Base-by-base conservation (phyloP, 179 eudicot genomes). In the Nepenthes alata region DNA sequence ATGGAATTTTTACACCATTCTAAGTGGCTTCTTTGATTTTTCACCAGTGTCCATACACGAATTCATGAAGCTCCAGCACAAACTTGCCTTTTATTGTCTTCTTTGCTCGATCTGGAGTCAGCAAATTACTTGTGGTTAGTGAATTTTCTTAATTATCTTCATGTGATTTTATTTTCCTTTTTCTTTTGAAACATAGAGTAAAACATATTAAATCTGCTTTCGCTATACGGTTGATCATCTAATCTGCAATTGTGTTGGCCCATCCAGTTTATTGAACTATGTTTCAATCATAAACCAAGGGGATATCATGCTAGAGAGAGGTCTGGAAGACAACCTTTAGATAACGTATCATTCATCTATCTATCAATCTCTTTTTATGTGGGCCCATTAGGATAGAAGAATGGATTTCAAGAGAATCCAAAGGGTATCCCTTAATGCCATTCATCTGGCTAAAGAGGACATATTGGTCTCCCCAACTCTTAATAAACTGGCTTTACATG, bases 101-200 rank as follows among this genome's bases (percentile, higher is more conserved):
- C 47, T 82, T 63, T 55, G 70, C 74, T 64, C 77, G 65, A 58
- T 74, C 57, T 72, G 66, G 76, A 53, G 75, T 74, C 82, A 70
- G 67, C 76, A 73, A 13, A 69, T 62, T 65, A 63, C 66, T 61
- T 85, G 90, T 70, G 96, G 96, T 90, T 55, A 79, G 95, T 77
- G 7, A 8, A 4, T 2, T 35, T 55, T 52, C 49, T 9, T 52
- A 35, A 12, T 12, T 39, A 35, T 47, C 56, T 13, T 12, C 5
- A 34, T 45, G 16, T 9, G 34, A 11, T 13, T 35, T 49, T 50
- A 12, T 36, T 3, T 49, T 62, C 14, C 53, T 44, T 35, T 44
- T 25, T 37, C 25, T 25, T 25, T 25, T 25, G 25, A 25, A 25
- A 25, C 25, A 25, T 25, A 25, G 25, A 25, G 25, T 25, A 25